Percentiles rank a stretch among this genome's conserved stretches.
Evolutionary conservation across 345 rosid genomes (phyloP).

Genomic region (Streptanthus diversifolius): DNA sequence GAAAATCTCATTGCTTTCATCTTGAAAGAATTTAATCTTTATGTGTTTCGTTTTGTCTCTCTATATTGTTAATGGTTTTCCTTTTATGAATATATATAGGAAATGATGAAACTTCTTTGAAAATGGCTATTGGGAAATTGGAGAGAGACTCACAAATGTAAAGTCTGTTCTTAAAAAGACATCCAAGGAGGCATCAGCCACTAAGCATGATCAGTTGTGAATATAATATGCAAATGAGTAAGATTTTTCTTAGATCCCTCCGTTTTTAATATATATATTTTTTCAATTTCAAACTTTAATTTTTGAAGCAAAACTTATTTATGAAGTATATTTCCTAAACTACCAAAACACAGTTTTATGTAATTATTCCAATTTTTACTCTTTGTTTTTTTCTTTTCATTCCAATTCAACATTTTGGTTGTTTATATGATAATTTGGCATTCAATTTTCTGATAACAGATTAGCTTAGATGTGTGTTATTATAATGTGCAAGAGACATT

Average conservation of each 20-base stretch:
- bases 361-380: neutral
- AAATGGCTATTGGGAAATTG: neutral
- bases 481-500: neutral
- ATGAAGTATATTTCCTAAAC: neutral
- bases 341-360: neutral
- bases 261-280: neutral
- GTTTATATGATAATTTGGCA: neutral
- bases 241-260: constrained; percentile 12
- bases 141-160: constrained; percentile 26
- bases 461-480: constrained; percentile 11
- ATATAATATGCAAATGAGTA: constrained; percentile 12
- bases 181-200: constrained; percentile 11
- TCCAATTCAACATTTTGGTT: neutral
- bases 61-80: neutral
- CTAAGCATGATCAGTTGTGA: neutral
- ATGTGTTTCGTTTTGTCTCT: constrained; percentile 15
- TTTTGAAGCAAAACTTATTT: neutral
- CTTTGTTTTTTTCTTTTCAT: neutral
- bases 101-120: constrained; percentile 34
- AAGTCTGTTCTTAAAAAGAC: constrained; percentile 32
- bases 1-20: constrained; percentile 32
- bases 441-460: neutral
- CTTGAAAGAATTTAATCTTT: constrained; percentile 1
- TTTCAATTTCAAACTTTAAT: neutral
- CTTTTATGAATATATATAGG: constrained; percentile 22